Base-by-base conservation (phyloP, 2,329 filamentous ascomycete genomes). In the Trichophyton benhamiae region DNA sequence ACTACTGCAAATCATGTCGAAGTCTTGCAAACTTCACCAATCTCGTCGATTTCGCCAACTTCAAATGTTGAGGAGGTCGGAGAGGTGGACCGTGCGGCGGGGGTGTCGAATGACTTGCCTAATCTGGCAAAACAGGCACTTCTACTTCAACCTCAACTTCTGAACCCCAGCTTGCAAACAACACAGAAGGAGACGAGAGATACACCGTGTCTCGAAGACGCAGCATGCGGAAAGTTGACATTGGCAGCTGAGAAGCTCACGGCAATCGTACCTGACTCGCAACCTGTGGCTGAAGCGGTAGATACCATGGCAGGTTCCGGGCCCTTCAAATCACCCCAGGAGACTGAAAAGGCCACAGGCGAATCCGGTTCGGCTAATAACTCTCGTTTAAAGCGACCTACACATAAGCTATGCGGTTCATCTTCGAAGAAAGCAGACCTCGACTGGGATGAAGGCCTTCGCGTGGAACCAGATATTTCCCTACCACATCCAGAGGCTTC, bases 381-480 rank as follows among this genome's bases (percentile, higher is more conserved):
- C 46, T 63, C 65, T 3, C 55, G 63, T 41, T 57, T 66, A 36
- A 66, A 65, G 53, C 62, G 65, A 2, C 65, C 65, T 13, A n/a
- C 60, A 22, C 49, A 63, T 25, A 65, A 61, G 20, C 60, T 63
- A 25, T 61, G 44, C 42, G 61, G 60, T 5, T 44, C 59, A 7
- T 41, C 41, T 3, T 44, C 55, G 4, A 57, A 41, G 15, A 60
- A 42, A 17, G 46, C 46, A 27, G 30, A 41, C 20, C 48, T 64
- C 6, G 65, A 66, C 49, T 66, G 65, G 65, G 64, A 65, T 20
- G 60, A 64, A 57, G 65, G 65, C 42, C 64, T 66, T 42, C 65
- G 65, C 4, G 63, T 65, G 5, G 57, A 62, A 15, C 49, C 59
- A 2, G 59, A 60, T 27, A 58, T 60, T 13, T 4, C 58, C 58